These are phyloP conservation scores for Nannochloropsis salina DNA, from an alignment of 108 stramenopile species.

Conservation along the genomic window DNA sequence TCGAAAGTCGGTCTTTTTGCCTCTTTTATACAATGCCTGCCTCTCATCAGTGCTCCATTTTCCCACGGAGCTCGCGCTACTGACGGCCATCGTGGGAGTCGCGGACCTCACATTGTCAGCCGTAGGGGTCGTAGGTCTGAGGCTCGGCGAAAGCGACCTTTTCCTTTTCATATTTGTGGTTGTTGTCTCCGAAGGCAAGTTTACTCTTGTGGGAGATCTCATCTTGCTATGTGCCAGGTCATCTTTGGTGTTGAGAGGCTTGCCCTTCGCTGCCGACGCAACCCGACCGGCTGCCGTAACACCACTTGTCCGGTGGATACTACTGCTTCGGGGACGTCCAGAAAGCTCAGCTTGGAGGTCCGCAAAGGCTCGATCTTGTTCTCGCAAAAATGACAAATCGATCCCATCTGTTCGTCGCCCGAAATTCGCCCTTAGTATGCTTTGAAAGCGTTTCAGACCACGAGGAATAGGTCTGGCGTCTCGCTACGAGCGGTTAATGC, in stretches of 20 bases:
- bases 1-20: too few relatives aligned
- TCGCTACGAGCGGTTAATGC: neutral
- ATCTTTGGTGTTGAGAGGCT: neutral
- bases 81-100: neutral
- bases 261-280: neutral
- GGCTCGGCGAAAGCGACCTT: neutral
- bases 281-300: neutral
- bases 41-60: too few relatives aligned
- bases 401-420: neutral
- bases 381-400: neutral
- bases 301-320: neutral
- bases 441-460: neutral
- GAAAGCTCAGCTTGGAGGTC: neutral
- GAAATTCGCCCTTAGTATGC: neutral
- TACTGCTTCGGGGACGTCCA: neutral
- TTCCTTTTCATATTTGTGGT: neutral
- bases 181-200: too few relatives aligned
- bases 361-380: neutral
- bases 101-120: neutral
- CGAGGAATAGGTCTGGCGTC: neutral
- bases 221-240: too few relatives aligned
- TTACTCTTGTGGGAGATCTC: too few relatives aligned
- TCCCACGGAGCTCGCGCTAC: neutral
- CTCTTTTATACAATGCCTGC: too few relatives aligned
- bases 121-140: neutral